Conservation (phyloP, 768 basidiomycete genomes). For the Russula sp. region DNA sequence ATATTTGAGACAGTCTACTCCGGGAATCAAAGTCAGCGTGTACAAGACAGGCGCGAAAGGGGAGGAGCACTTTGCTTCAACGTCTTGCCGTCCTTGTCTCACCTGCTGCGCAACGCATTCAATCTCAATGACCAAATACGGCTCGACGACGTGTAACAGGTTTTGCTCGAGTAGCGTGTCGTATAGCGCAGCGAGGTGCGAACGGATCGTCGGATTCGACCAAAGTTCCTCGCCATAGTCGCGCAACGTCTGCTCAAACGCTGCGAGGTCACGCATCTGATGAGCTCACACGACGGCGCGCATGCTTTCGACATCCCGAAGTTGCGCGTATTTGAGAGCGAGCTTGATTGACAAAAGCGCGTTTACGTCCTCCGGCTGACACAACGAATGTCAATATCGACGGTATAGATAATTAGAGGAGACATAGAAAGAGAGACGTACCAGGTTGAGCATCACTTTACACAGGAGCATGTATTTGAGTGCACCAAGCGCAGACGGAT, state of each 20-base stretch:
- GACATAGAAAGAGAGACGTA: too few species aligned
- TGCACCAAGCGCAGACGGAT: too few species aligned
- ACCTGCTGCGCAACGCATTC: conserved; percentile 83
- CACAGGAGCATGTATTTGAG: too few species aligned
- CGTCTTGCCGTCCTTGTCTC: conserved; percentile 78
- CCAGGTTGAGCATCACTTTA: too few species aligned
- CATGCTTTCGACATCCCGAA: conserved; percentile 98
- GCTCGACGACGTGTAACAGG: conserved; percentile 90
- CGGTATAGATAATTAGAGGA: too few species aligned
- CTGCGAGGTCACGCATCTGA: conserved; percentile 79
- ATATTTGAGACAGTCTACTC: conserved; percentile 90
- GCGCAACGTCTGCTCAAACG: conserved; percentile 82
- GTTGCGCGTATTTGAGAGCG: too few species aligned
- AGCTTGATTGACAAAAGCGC: too few species aligned
- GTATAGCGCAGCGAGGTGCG: conserved; percentile 89
- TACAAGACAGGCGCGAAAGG: background rate
- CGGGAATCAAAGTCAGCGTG: background rate
- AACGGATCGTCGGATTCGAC: conserved; percentile 91
- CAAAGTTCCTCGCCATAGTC: conserved; percentile 90
- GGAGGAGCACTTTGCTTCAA: conserved; percentile 78
- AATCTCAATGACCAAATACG: conserved; percentile 89
- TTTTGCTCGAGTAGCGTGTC: conserved; percentile 96
- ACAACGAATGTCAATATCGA: too few species aligned
- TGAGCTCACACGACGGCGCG: conserved; percentile 92
- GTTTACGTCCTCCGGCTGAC: too few species aligned